Base-by-base conservation (phyloP, 2,329 filamentous ascomycete genomes). In the Calonectria pauciramosa region DNA sequence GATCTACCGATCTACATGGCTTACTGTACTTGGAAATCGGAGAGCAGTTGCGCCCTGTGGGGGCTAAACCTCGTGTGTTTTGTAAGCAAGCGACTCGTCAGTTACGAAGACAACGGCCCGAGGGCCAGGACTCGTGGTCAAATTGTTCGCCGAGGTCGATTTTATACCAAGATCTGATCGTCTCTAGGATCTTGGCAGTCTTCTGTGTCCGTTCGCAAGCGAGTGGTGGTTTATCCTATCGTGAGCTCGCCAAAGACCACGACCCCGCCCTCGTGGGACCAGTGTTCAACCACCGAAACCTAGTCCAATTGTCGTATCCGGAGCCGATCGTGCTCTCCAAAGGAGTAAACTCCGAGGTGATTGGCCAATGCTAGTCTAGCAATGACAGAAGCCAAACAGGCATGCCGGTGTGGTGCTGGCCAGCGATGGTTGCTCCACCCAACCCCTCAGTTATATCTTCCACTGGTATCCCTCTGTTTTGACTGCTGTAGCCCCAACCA, bases 401-500 rank as follows among this genome's bases (percentile, higher is more conserved):
- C 7, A 34, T 65, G 41, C 30, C 41, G 28, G 60, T 47, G 38
- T 49, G 60, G 26, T n/a, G 41, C 60, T 34, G 28, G 38, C 10
- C 4, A 34, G 20, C n/a, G 26, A 26, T 14, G 41, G 10, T 20
- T 65, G 30, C 60, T 34, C 60, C 60, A 65, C 60, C 26, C 20
- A n/a, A 47, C 60, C 60, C 60, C 60, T 65, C 60, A 63, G 56
- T 41, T 49, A 64, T 65, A 65, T 65, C 38, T 32, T 30, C 63
- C 34, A 36, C 16, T 32, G 18, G 32, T 30, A 49, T 56, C 34
- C 54, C 41, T 30, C 6, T 59, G 2, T 38, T 67, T 30, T 56
- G 23, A 65, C 26, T 30, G 52, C 18, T 4, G 4, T 11, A 44
- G 34, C 32, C 38, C 20, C 30, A 41, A 64, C 23, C 36, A 26